Conservation (phyloP, 257 asterid species). For the Jaltomata sinuosa region DNA sequence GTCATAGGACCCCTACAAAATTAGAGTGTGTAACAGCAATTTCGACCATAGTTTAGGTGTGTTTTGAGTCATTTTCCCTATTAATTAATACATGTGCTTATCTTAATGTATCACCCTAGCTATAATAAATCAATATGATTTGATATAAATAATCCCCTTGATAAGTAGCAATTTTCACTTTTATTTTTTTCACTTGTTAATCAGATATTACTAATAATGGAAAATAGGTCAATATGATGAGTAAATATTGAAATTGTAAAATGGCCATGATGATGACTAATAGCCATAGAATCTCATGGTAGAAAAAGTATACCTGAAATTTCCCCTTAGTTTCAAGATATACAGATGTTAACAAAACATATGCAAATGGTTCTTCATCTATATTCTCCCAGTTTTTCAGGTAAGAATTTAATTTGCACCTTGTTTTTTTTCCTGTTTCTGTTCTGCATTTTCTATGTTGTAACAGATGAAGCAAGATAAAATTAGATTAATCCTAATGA, state of each 20-base stretch:
- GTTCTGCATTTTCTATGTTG: neutral
- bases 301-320: neutral
- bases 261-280: neutral
- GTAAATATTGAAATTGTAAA: neutral
- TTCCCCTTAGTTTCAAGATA: neutral
- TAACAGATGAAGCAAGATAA: neutral
- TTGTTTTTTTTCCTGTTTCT: neutral
- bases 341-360: neutral
- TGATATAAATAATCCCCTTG: too few relatives aligned
- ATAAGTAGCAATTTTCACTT: too few relatives aligned
- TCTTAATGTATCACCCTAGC: too few relatives aligned
- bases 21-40: too few relatives aligned
- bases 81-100: too few relatives aligned
- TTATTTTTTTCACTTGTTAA: too few relatives aligned
- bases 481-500: neutral
- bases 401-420: neutral
- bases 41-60: too few relatives aligned
- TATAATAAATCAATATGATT: too few relatives aligned
- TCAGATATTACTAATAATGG: neutral
- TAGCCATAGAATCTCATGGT: conserved; percentile 1
- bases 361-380: neutral
- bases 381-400: neutral
- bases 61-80: too few relatives aligned
- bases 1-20: too few relatives aligned
- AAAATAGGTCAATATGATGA: neutral